Percentiles rank a stretch among this genome's conserved stretches.
Evolutionary conservation across 805 yeast genomes (phyloP).

Genomic region (Wickerhamiella nectarea): DNA sequence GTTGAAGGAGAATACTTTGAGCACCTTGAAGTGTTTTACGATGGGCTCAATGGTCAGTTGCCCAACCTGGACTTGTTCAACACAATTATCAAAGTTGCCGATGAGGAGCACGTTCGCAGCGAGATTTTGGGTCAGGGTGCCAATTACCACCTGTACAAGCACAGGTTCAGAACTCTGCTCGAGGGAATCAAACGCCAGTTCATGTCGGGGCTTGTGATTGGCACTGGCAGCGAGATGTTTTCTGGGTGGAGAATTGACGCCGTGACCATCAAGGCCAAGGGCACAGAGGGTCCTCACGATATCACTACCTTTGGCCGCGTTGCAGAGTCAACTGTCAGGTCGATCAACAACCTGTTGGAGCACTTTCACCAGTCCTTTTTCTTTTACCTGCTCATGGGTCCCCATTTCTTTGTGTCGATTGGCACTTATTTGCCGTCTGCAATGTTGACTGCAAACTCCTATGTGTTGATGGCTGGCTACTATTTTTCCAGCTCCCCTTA

Average conservation of each 20-base stretch:
- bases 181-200: conserved; percentile 59
- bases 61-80: conserved; percentile 88
- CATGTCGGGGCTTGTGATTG: conserved; percentile 49
- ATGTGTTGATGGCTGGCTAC: conserved; percentile 50
- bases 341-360: conserved; percentile 82
- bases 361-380: conserved; percentile 96
- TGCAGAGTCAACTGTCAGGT: conserved; percentile 72
- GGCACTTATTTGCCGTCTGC: conserved; percentile 89
- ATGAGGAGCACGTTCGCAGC: conserved; percentile 61
- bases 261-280: conserved; percentile 59
- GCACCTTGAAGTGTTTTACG: conserved; percentile 59
- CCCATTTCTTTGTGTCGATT: conserved; percentile 73
- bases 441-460: conserved; percentile 52
- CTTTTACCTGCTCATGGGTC: conserved; percentile 72
- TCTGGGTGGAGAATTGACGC: conserved; percentile 96
- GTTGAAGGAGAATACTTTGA: conserved; percentile 54
- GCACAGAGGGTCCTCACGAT: conserved; percentile 47
- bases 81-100: conserved; percentile 57
- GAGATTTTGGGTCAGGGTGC: conserved; percentile 40
- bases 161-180: conserved; percentile 43
- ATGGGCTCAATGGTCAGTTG: conserved; percentile 87
- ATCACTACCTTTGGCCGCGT: conserved; percentile 86
- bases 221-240: conserved; percentile 76
- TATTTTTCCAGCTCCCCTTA: conserved; percentile 22
- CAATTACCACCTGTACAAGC: conserved; percentile 32